Percentiles rank a stretch among this genome's conserved stretches.
These are phyloP conservation scores for Tetracentron sinense DNA, from an alignment of 164 flowering plant genomes.

Conservation along the genomic window DNA sequence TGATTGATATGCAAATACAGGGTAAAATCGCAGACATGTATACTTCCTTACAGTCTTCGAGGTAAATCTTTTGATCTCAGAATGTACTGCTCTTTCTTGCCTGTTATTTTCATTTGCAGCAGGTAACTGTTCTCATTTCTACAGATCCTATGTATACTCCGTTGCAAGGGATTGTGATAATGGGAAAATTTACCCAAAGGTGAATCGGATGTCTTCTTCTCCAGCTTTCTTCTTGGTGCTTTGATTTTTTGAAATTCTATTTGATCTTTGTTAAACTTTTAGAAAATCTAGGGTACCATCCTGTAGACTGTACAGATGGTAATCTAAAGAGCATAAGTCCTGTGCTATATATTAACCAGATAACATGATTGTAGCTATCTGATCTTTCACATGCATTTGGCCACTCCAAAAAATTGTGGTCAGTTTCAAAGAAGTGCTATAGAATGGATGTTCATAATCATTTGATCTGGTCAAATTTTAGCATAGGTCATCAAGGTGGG, in stretches of 20 bases:
- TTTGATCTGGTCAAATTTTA: not conserved
- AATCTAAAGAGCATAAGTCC: no score
- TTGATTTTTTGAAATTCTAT: not conserved
- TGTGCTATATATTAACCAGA: not conserved
- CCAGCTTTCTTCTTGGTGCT: not conserved
- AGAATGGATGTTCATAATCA: not conserved
- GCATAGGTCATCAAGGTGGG: not conserved
- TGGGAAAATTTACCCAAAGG: constrained; percentile 81
- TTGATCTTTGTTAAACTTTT: not conserved
- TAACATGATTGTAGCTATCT: not conserved
- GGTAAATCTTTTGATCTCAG: constrained; percentile 36
- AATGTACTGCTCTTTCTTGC: not conserved
- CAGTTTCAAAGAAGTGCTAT: not conserved
- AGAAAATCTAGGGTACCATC: not conserved
- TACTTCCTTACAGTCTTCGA: constrained; percentile 89
- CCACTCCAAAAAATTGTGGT: not conserved
- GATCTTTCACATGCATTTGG: not conserved
- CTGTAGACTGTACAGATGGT: no score
- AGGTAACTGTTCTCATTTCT: constrained; percentile 14
- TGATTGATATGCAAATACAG: constrained; percentile 37
- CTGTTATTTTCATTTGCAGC: not conserved
- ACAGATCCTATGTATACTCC: constrained; percentile 90
- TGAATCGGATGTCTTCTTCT: constrained; percentile 14
- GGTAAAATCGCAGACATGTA: constrained; percentile 99
- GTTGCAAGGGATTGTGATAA: constrained; percentile 94